Evolutionary conservation across 352 stramenopile species (phyloP).

Genomic region (Pythium graminicola): DNA sequence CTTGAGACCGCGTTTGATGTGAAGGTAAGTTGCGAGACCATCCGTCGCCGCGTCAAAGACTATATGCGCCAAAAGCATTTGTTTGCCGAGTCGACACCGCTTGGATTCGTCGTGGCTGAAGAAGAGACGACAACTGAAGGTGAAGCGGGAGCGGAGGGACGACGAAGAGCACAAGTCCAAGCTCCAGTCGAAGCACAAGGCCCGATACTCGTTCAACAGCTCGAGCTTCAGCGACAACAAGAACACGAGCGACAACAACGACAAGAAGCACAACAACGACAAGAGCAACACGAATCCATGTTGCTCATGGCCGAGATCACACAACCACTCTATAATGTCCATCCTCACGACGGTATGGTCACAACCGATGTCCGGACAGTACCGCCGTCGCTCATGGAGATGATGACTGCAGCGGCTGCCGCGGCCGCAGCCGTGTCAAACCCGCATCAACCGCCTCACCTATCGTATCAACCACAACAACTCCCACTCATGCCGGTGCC

Average conservation of each 20-base stretch:
- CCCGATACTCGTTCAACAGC: neutral
- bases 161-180: neutral
- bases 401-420: constrained; percentile 18
- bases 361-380: constrained; percentile 1
- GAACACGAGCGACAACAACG: neutral
- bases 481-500: constrained; percentile 12
- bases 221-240: constrained; percentile 10
- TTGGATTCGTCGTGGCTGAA: neutral
- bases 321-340: constrained; percentile 2
- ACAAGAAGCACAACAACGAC: neutral
- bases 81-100: constrained; percentile 16
- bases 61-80: constrained; percentile 35
- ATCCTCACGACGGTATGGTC: constrained; percentile 1
- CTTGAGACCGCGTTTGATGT: constrained; percentile 39
- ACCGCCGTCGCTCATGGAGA: constrained; percentile 21
- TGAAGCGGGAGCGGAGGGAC: neutral
- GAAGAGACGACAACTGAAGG: neutral
- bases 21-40: constrained; percentile 61
- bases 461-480: neutral
- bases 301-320: constrained; percentile 16
- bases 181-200: neutral
- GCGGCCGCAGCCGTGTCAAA: constrained; percentile 3
- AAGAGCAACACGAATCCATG: constrained; percentile 8
- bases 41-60: constrained; percentile 58
- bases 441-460: constrained; percentile 5